phyloP scores from a whole-genome alignment of 257 asterid genomes.

The Przewalskia tangutica region DNA sequence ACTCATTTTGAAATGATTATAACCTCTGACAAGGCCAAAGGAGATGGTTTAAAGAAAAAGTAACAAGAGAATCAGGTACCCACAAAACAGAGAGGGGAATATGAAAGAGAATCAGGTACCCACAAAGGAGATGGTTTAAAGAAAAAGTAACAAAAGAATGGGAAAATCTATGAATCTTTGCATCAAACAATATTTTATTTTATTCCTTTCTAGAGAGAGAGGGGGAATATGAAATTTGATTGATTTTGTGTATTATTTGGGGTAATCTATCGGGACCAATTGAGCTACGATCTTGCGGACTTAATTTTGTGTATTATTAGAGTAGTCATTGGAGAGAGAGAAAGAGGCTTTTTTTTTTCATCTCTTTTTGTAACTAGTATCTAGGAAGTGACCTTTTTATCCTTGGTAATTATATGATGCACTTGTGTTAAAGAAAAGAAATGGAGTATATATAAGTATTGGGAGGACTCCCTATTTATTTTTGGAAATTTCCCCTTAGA shows the following conservation, averaged over 20 bases:
- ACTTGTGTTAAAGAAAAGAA: conserved; percentile 11
- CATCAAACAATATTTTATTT: neutral
- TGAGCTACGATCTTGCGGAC: too few relatives aligned
- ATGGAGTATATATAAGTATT: neutral
- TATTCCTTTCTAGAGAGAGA: conserved; percentile 3
- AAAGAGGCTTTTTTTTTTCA: neutral
- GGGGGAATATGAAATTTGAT: conserved; percentile 19
- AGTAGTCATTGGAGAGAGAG: neutral
- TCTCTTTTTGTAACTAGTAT: neutral
- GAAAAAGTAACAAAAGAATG: conserved; percentile 7
- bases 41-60: conserved; percentile 4
- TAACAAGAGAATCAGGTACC: conserved; percentile 57
- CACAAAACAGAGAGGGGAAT: conserved; percentile 36
- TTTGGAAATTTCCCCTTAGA: neutral
- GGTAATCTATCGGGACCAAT: too few relatives aligned
- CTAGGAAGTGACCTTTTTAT: conserved; percentile 6
- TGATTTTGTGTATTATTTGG: conserved; percentile 29
- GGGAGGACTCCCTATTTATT: neutral
- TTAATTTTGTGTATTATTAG: too few relatives aligned
- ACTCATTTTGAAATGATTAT: conserved; percentile 60
- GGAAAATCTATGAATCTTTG: neutral
- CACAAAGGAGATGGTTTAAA: conserved; percentile 14
- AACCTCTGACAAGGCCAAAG: conserved; percentile 14
- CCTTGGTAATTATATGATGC: conserved; percentile 18
- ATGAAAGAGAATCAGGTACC: conserved; percentile 72